Evolutionary conservation across 352 stramenopile genomes (phyloP), one percentile per base, ranked within the genome.

Genomic region (Globisporangium rhizosaccharum): DNA sequence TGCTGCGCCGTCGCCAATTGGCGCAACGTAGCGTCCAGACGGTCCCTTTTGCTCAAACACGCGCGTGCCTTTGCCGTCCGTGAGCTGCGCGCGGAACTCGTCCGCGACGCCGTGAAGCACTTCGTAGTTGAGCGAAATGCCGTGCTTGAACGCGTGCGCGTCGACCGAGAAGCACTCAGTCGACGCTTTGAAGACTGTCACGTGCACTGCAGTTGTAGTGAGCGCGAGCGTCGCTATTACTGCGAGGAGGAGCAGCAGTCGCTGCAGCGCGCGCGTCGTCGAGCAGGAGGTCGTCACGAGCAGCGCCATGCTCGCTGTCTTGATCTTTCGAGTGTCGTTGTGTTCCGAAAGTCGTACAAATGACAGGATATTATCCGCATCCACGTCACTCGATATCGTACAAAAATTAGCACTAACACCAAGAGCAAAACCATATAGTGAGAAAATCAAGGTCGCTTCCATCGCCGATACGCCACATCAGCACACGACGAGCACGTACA

Each of bases 81-180:
- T 79, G 33, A 95, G 66, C 63, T 88, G 72, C 18, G 74, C 75
- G 50, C 85, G 71, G 30, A 95, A 69, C n/a, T 72, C 67, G 47
- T 92, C 84, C 17, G 83, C 79, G 61, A 88, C 75, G 53, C 85
- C 85, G 26, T 72, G 71, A 8, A 95, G 61, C 44, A 80, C 80
- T 51, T 95, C 80, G 65, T 93, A 93, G 65, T 93, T 95, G 60
- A 95, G 79, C 42, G 85, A 95, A 52, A 95, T 82, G 47, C 85
- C 85, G 61, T 93, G 79, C 63, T 95, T 90, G 57, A 77, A 86
- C 59, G 56, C 75, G 56, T 80, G 70, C 39, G 76, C 82, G 8
- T 90, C 76, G 41, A 95, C 72, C 10, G 69, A 75, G 62, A 93
- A 93, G 60, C 82, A 93, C 72, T 93, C 83, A 37, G 64, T 59